These are phyloP conservation scores for Apiotrichum gamsii DNA, from an alignment of 1,284 basidiomycete species.

Conservation along the genomic window DNA sequence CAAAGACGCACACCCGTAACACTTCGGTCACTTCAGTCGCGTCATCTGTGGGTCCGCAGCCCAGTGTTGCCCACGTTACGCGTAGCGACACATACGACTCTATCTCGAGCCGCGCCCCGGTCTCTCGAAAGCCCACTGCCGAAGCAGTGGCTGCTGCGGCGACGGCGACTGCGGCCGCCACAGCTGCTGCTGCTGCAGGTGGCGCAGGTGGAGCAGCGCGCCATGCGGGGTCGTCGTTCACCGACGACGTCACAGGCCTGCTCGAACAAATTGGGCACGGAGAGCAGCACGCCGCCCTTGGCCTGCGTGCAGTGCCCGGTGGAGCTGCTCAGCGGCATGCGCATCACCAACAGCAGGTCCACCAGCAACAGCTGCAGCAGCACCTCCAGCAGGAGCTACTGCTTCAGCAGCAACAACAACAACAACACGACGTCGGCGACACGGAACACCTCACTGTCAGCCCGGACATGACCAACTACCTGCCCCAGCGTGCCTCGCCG, in stretches of 20 bases:
- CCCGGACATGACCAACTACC: no score
- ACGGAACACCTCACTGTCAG: no score
- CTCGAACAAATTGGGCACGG: conserved; percentile 15
- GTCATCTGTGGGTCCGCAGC: not conserved
- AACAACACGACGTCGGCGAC: no score
- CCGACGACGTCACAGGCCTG: conserved; percentile 31
- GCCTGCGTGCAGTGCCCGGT: not conserved
- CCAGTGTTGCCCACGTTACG: not conserved
- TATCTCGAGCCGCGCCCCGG: not conserved
- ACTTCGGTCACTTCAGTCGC: conserved; percentile 1
- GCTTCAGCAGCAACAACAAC: no score
- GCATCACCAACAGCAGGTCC: not conserved
- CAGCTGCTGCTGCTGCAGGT: not conserved
- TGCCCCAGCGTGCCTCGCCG: no score
- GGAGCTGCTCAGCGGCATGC: not conserved
- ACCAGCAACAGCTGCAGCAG: not conserved
- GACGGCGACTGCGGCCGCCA: no score
- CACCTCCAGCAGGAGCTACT: not conserved
- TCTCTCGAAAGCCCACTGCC: conserved; percentile 4
- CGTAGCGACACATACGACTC: not conserved
- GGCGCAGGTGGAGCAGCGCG: not conserved
- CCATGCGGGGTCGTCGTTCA: conserved; percentile 25
- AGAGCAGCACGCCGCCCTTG: conserved; percentile 1
- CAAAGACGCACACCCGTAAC: not conserved
- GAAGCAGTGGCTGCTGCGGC: not conserved